Conservation (phyloP, 305 asterid genomes). For the Ilex paraguariensis region DNA sequence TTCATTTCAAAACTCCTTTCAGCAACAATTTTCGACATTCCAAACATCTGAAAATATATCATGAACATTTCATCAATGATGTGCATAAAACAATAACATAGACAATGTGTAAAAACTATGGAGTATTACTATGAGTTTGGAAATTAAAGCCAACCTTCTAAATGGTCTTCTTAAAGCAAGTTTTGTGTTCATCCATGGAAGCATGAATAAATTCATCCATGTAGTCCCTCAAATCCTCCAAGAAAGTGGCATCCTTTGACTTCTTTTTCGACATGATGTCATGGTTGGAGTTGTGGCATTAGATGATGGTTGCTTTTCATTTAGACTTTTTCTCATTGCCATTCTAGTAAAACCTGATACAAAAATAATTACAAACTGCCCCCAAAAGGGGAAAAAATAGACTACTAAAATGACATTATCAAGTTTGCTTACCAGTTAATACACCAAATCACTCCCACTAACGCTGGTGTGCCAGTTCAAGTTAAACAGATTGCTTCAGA, state of each 20-base stretch:
- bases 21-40: constrained; percentile 23
- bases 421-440: too few relatives aligned
- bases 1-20: constrained; percentile 17
- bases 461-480: too few relatives aligned
- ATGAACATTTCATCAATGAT: not conserved
- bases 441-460: too few relatives aligned
- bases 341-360: not conserved
- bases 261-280: constrained; percentile 25
- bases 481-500: too few relatives aligned
- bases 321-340: constrained; percentile 17
- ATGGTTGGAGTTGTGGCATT: not conserved
- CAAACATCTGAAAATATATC: constrained; percentile 21
- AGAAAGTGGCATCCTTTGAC: constrained; percentile 18
- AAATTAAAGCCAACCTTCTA: constrained; percentile 9
- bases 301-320: constrained; percentile 9
- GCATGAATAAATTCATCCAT: constrained; percentile 24
- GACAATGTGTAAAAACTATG: too few relatives aligned
- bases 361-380: too few relatives aligned
- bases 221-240: constrained; percentile 26
- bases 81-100: too few relatives aligned
- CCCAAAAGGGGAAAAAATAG: too few relatives aligned
- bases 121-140: not conserved
- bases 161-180: constrained; percentile 23
- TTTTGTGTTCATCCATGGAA: constrained; percentile 22
- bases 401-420: too few relatives aligned